These are phyloP conservation scores for Rhynchospora breviuscula DNA, from an alignment of 176 grass and related monocot genomes.

Conservation along the genomic window DNA sequence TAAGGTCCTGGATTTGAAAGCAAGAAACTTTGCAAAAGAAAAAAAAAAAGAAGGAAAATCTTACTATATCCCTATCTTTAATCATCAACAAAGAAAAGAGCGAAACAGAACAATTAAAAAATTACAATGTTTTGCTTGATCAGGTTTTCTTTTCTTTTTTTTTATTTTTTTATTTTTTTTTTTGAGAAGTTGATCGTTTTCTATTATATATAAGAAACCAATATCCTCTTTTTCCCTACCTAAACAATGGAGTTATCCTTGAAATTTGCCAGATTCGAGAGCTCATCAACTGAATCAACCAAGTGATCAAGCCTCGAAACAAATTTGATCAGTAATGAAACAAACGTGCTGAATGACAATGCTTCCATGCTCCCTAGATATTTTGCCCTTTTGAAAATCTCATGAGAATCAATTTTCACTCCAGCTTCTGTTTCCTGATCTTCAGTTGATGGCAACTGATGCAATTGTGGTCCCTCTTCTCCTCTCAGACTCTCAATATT, in stretches of 20 bases:
- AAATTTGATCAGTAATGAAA: constrained; percentile 47
- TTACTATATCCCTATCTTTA: background rate
- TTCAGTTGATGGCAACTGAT: constrained; percentile 41
- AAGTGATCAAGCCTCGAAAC: constrained; percentile 46
- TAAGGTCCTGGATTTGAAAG: too few relatives aligned
- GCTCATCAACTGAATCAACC: constrained; percentile 43
- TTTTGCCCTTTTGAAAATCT: constrained; percentile 15
- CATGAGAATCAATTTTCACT: background rate
- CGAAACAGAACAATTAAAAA: background rate
- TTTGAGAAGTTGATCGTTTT: too few relatives aligned
- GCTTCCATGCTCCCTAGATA: constrained; percentile 31
- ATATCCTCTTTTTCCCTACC: background rate
- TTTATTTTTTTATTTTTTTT: too few relatives aligned
- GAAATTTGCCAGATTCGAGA: constrained; percentile 38
- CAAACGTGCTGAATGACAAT: constrained; percentile 38
- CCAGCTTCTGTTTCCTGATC: constrained; percentile 30
- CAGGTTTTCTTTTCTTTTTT: too few relatives aligned
- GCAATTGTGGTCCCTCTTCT: constrained; percentile 22
- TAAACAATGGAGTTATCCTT: background rate
- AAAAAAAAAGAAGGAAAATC: too few relatives aligned
- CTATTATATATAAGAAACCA: background rate
- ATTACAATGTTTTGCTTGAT: background rate
- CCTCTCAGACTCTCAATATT: background rate
- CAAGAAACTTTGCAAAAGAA: too few relatives aligned
- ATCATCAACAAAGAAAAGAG: background rate